Base-by-base conservation (phyloP, 768 basidiomycete genomes). In the Lactifluus subvellereus region DNA sequence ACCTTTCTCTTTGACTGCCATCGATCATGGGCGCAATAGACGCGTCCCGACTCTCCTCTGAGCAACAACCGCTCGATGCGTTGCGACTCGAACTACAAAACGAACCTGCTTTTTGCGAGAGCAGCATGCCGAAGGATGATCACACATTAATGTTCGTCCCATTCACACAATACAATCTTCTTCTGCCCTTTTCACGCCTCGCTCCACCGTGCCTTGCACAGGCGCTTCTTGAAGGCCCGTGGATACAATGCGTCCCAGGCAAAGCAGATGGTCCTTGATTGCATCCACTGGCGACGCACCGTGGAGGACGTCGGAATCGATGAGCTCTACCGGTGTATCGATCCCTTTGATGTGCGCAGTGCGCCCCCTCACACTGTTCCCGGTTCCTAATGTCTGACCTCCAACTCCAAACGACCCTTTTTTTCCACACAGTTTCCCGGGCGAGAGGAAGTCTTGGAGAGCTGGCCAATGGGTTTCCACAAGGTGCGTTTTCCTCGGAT, bases 381-480 rank as follows among this genome's bases (percentile, higher is more conserved):
- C 35, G 32, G 47, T 20, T 22, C 43, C 33, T 20, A 30, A 14
- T 42, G 30, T 47, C 54, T 47, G 33, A 48, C 45, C 5, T 11
- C 33, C 38, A 49, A 61, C 57, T 3, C 47, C 56, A 18, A 43
- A 43, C 1, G 5, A 6, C 14, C 42, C 18, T 61, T 27, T 40
- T 52, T 47, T 40, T 1, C 48, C 14, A 33, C 9, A 30, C 55
- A 91, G 88, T 91, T 84, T 68, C 86, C 86, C 1, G 86, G 84
- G 66, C 82, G 88, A 49, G 79, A 83, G 56, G 79, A 80, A 1
- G 82, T 90, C 7, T 88, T 89, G 66, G 82, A 87, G 57, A 84
- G 81, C 65, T 91, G 88, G 88, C 87, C 87, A 3, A 81, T 89
- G 77, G 89, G 82, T 67, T 89, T 87, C 68, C 88, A 91, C 72